Conservation (phyloP, 805 yeast species). For the Pichia manshurica region DNA sequence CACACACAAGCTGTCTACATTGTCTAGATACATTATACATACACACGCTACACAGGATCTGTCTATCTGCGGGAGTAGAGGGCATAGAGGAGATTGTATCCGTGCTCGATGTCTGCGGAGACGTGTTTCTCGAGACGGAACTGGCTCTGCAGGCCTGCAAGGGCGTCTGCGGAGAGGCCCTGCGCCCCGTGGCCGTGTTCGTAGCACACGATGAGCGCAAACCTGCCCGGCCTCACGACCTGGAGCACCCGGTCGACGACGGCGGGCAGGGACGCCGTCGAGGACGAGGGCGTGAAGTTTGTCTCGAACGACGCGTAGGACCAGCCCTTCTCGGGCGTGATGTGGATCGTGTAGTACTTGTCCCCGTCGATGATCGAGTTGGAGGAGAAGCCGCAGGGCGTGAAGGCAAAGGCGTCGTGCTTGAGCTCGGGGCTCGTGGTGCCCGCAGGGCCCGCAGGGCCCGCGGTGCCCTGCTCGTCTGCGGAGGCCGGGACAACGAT, state of each 20-base stretch:
- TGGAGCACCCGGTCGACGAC: slow-evolving; percentile 37
- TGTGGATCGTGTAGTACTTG: slow-evolving; percentile 74
- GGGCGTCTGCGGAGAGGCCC: too few species aligned
- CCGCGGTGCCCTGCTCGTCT: too few species aligned
- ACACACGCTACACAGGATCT: too few species aligned
- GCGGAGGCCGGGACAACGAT: too few species aligned
- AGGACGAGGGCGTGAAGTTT: slow-evolving; percentile 31
- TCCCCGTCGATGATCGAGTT: slow-evolving; percentile 64
- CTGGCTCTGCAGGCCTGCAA: too few species aligned
- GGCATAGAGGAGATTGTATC: not conserved
- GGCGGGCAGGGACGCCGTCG: too few species aligned
- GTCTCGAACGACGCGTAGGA: slow-evolving; percentile 96
- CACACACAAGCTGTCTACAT: too few species aligned
- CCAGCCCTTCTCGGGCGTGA: slow-evolving; percentile 92
- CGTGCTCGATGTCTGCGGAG: not conserved
- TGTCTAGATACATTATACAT: too few species aligned
- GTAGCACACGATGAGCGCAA: slow-evolving; percentile 32
- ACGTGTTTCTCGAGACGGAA: not conserved
- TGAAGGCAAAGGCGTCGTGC: slow-evolving; percentile 84
- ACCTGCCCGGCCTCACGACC: slow-evolving; percentile 70
- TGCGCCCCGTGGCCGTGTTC: not conserved
- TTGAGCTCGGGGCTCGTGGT: slow-evolving; percentile 17
- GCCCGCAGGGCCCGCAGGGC: too few species aligned
- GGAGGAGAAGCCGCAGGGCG: slow-evolving; percentile 94
- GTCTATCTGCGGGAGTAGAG: not conserved